Percentiles rank a stretch among this genome's conserved stretches.
phyloP scores from a whole-genome alignment of 257 asterid genomes.

The Solanum raphanifolium region DNA sequence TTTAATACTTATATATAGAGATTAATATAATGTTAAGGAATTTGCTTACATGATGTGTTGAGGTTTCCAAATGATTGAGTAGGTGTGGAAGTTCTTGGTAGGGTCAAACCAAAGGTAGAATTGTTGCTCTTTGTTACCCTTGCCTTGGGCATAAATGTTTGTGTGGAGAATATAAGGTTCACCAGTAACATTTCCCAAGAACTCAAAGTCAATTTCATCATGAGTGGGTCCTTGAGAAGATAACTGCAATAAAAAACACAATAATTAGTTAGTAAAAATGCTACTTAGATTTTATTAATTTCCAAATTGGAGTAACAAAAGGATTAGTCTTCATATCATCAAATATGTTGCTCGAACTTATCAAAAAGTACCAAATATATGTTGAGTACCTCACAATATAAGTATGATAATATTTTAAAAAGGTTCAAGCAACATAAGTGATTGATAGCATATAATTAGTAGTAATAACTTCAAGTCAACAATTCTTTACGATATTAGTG shows the following conservation, averaged over 20 bases:
- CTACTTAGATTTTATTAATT: not conserved
- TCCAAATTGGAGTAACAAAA: not conserved
- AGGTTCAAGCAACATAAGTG: not conserved
- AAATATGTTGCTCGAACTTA: accelerated
- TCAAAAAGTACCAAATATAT: not conserved
- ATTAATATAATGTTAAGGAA: not conserved
- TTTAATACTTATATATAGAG: not conserved
- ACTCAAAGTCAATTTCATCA: conserved; percentile 86
- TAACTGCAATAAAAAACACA: conserved; percentile 27
- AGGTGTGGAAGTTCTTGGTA: conserved; percentile 69
- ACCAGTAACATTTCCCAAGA: conserved; percentile 57
- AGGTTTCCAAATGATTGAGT: conserved; percentile 61
- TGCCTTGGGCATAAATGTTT: conserved; percentile 59
- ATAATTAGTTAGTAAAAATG: not conserved
- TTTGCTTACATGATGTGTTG: conserved; percentile 40
- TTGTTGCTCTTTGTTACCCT: conserved; percentile 73
- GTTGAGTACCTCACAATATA: not conserved
- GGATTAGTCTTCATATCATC: not conserved
- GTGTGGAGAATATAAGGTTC: conserved; percentile 76
- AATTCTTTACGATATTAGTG: accelerated
- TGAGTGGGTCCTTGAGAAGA: conserved; percentile 77
- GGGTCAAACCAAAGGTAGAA: conserved; percentile 88
- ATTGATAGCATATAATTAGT: not conserved
- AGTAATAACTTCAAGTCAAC: too few relatives aligned
- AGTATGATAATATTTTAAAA: not conserved